Evolutionary conservation across 2,329 filamentous ascomycete species (phyloP).

Genomic region (Lecanicillium sp.): DNA sequence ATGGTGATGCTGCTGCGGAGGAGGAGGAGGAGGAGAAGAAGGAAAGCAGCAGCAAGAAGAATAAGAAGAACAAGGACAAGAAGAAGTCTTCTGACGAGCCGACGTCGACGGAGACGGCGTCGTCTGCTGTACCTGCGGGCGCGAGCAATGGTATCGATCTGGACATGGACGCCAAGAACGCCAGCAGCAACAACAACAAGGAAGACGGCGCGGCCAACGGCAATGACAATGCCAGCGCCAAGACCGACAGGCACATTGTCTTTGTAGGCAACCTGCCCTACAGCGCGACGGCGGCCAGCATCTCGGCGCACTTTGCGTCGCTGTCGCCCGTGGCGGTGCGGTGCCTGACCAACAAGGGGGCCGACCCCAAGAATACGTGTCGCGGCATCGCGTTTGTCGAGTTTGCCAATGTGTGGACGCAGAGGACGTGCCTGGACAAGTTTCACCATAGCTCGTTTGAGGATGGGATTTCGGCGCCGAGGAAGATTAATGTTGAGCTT

Average conservation of each 20-base stretch:
- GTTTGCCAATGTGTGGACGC: constrained; percentile 76
- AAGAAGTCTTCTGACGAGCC: constrained; percentile 9
- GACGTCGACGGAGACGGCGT: constrained; percentile 9
- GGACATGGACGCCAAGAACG: constrained; percentile 10
- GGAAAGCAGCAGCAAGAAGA: constrained; percentile 23
- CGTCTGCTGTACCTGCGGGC: constrained; percentile 23
- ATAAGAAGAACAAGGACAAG: constrained; percentile 16
- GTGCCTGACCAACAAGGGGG: constrained; percentile 60
- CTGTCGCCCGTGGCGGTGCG: constrained; percentile 43
- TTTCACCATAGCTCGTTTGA: constrained; percentile 80
- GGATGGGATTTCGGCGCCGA: constrained; percentile 43
- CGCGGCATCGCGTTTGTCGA: constrained; percentile 84
- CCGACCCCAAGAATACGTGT: constrained; percentile 48
- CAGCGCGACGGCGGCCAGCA: constrained; percentile 62
- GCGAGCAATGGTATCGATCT: constrained; percentile 12
- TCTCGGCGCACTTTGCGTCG: constrained; percentile 70
- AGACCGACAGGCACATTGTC: constrained; percentile 24
- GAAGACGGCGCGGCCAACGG: constrained; percentile 7
- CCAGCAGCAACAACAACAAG: constrained; percentile 4
- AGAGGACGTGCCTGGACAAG: constrained; percentile 86
- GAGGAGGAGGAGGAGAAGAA: constrained; percentile 23
- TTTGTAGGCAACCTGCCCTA: constrained; percentile 74
- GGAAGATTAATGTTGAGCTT: constrained; percentile 88
- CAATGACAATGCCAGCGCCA: constrained; percentile 12
- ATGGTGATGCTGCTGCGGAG: constrained; percentile 17